A percentile compares a stretch with the other conserved stretches of the same genome.
Conservation (phyloP, 352 stramenopile genomes). For the Peronosclerospora sorghi region DNA sequence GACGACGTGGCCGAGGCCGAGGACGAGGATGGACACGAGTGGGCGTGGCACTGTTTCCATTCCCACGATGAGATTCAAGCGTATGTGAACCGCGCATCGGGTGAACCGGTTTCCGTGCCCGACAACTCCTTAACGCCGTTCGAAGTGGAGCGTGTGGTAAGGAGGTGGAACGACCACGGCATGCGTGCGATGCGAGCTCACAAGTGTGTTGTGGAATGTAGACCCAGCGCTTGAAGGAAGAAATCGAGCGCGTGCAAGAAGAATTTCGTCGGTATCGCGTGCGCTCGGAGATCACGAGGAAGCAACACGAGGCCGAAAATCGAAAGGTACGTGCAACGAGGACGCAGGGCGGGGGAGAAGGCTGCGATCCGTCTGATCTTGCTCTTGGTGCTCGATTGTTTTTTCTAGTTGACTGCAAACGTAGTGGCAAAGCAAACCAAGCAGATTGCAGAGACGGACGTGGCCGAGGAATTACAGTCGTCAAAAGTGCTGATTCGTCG, state of each 20-base stretch:
- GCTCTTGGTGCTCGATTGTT: neutral
- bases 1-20: constrained; percentile 54
- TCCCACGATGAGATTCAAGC: constrained; percentile 45
- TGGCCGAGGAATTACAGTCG: constrained; percentile 57
- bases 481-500: constrained; percentile 62
- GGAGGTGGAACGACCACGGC: too few species aligned
- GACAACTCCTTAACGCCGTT: constrained; percentile 59
- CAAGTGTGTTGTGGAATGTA: constrained; percentile 11
- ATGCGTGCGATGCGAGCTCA: neutral
- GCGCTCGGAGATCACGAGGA: constrained; percentile 78
- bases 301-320: constrained; percentile 83
- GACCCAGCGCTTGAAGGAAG: constrained; percentile 73
- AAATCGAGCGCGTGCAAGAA: constrained; percentile 78
- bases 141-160: constrained; percentile 66
- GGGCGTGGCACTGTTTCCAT: constrained; percentile 63
- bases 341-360: neutral
- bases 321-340: constrained; percentile 40
- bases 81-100: constrained; percentile 43
- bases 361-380: neutral
- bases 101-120: constrained; percentile 52
- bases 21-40: constrained; percentile 49
- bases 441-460: constrained; percentile 66
- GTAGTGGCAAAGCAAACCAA: constrained; percentile 65
- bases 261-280: constrained; percentile 83
- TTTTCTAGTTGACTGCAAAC: constrained; percentile 66